Evolutionary conservation across 1,284 basidiomycete species (phyloP), one percentile per base, ranked within the genome.

Genomic region (Hymenochaete sp.): DNA sequence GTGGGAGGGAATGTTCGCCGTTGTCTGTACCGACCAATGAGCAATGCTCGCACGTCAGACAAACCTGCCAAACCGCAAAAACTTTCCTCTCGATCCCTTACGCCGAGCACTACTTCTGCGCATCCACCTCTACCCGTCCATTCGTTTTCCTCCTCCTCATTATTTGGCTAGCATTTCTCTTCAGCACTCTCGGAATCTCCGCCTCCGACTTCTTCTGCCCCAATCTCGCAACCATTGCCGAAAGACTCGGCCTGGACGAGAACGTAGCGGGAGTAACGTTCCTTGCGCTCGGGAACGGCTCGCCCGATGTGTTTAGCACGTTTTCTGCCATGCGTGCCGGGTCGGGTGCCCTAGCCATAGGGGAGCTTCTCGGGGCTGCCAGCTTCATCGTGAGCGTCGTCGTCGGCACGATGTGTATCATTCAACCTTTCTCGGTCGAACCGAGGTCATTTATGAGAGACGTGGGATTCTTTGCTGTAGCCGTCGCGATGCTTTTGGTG

Each of bases 151-250:
- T 61, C 2, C 73, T 68, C 35, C 73, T 89, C 51, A 53, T 86
- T 14, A 44, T 84, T 27, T 92, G 88, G 88, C 75, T 90, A 25
- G 55, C 78, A 19, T 90, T 92, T 66, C 76, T 92, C 45, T 92
- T 92, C 65, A 87, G 84, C 18, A 86, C 89, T 40, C 78, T 95
- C 18, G 91, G 92, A 3, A 95, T 96, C 61, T 84, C 82, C 53
- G 90, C 92, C 7, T 86, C 88, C 29, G 93, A 97, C 64, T 97
- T 95, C 67, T 95, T 97, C 68, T 93, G 87, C 38, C 92, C 92
- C 1, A 96, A 97, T 62, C 75, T 96, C 25, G 82, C 86, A 0
- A 89, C 91, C 0, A 82, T 95, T 28, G 78, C 92, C 0, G 73
- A 82, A 38, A 66, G 87, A 5, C 74, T 96, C 2, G 86, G 90